phyloP scores from a whole-genome alignment of 75 land plant species.

The Picea glauca region DNA sequence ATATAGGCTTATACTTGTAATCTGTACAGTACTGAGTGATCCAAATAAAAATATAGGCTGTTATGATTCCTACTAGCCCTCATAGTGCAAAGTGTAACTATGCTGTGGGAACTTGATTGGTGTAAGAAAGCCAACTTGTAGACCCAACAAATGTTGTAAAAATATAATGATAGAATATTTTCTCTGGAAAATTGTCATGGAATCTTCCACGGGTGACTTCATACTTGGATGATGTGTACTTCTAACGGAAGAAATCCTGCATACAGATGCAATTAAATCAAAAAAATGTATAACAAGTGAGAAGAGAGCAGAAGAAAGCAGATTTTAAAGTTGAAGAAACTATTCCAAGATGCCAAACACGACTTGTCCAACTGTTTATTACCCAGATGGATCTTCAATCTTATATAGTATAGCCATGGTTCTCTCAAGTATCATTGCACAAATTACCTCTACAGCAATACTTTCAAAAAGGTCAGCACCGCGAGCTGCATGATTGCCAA shows the following conservation, averaged over 20 bases:
- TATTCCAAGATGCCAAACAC: too few relatives aligned
- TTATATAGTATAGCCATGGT: conserved; percentile 93
- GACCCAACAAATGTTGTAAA: conserved; percentile 90
- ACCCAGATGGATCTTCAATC: conserved; percentile 89
- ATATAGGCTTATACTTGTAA: conserved; percentile 95
- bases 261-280: conserved; percentile 88
- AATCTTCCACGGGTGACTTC: conserved; percentile 73
- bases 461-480: conserved; percentile 99
- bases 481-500: conserved; percentile 98
- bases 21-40: conserved; percentile 97
- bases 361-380: too few relatives aligned
- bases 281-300: conserved; percentile 95
- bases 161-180: conserved; percentile 86
- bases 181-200: conserved; percentile 94
- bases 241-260: conserved; percentile 84
- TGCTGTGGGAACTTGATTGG: conserved; percentile 94
- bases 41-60: conserved; percentile 92
- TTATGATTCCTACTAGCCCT: conserved; percentile 94
- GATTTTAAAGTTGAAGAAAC: conserved; percentile 13
- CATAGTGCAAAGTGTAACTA: conserved; percentile 97
- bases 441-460: conserved; percentile 96
- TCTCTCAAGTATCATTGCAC: conserved; percentile 99
- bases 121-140: conserved; percentile 90
- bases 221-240: conserved; percentile 58
- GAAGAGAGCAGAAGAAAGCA: conserved; percentile 60